Evolutionary conservation across 2,329 filamentous ascomycete species (phyloP).

Genomic region (Claviceps digitariae): DNA sequence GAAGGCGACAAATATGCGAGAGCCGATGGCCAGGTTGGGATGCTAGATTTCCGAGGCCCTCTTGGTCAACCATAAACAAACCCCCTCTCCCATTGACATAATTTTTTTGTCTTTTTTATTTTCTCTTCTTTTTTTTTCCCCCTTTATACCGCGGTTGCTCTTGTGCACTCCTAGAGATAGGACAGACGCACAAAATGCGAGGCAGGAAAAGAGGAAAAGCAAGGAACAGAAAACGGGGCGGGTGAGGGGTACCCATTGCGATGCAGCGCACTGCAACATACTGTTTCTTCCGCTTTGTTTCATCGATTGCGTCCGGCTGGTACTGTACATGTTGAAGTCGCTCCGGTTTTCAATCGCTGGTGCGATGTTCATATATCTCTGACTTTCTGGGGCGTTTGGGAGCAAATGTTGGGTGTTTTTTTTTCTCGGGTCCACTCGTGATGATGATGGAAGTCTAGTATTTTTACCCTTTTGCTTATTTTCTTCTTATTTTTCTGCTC

Average conservation of each 20-base stretch:
- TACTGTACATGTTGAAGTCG: background rate
- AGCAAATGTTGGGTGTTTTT: background rate
- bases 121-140: background rate
- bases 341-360: background rate
- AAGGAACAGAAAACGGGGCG: background rate
- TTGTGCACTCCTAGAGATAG: no score
- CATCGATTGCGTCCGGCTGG: background rate
- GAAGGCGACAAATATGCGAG: conserved; percentile 20
- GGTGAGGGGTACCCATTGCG: background rate
- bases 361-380: background rate
- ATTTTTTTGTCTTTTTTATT: background rate
- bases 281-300: background rate
- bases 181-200: background rate
- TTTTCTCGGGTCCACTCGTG: background rate
- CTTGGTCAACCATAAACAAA: background rate
- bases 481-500: background rate
- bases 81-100: no score
- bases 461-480: background rate
- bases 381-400: background rate
- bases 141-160: no score
- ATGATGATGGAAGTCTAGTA: background rate
- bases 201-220: background rate
- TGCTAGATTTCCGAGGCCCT: conserved; percentile 17
- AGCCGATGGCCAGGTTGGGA: conserved; percentile 20
- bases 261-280: background rate